Conservation (phyloP, 768 basidiomycete genomes). For the Albatrellus ellisii region DNA sequence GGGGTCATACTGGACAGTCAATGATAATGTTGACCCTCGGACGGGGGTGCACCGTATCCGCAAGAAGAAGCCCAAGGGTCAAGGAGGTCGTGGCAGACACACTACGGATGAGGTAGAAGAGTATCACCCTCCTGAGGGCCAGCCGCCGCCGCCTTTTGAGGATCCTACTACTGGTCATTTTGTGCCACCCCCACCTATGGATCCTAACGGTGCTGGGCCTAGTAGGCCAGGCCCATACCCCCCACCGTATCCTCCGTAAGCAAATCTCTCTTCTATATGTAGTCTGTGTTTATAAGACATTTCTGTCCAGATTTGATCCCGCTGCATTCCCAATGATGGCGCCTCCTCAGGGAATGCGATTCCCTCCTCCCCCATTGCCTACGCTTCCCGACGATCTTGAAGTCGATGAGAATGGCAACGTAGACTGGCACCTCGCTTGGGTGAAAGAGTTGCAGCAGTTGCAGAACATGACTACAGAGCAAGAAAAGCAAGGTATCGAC, state of each 20-base stretch:
- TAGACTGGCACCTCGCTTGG: slow-evolving; percentile 73
- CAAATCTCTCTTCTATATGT: slow-evolving; percentile 10
- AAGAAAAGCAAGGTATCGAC: slow-evolving; percentile 70
- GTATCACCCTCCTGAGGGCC: slow-evolving; percentile 40
- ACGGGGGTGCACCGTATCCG: slow-evolving; percentile 82
- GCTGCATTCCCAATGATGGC: slow-evolving; percentile 42
- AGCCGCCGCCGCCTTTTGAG: slow-evolving; percentile 27
- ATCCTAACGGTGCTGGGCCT: slow-evolving; percentile 46
- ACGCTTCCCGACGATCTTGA: slow-evolving; percentile 53
- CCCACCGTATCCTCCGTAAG: slow-evolving; percentile 49
- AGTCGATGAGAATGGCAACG: slow-evolving; percentile 65
- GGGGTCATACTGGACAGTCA: slow-evolving; percentile 88
- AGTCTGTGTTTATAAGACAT: neutral
- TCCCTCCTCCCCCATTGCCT: slow-evolving; percentile 46
- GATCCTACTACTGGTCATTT: slow-evolving; percentile 51
- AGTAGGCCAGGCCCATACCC: slow-evolving; percentile 43
- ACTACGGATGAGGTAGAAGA: slow-evolving; percentile 38
- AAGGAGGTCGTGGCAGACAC: slow-evolving; percentile 29
- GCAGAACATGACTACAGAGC: slow-evolving; percentile 65
- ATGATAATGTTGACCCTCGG: slow-evolving; percentile 80
- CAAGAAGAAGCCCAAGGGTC: slow-evolving; percentile 69
- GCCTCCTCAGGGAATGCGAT: slow-evolving; percentile 43
- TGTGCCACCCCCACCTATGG: slow-evolving; percentile 37
- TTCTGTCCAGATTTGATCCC: slow-evolving; percentile 50
- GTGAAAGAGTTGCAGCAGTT: slow-evolving; percentile 67